Evolutionary conservation across 2,329 filamentous ascomycete genomes (phyloP).

Genomic region (Botrytis paeoniae): DNA sequence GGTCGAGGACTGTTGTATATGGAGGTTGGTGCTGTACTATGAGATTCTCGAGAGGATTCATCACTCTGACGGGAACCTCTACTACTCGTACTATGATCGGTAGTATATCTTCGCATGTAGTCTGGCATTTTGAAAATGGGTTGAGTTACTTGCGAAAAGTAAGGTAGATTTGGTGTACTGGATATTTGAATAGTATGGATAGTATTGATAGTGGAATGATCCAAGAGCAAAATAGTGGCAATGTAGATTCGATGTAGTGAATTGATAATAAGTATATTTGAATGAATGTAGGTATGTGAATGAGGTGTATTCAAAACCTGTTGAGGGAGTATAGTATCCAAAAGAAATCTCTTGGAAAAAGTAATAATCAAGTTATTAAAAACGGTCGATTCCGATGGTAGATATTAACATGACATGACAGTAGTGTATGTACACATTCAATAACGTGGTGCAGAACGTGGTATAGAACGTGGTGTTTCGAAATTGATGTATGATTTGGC

Average conservation of each 20-base stretch:
- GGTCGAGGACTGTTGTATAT: slow-evolving; percentile 42
- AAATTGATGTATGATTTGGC: slow-evolving; percentile 21
- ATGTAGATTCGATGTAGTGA: neutral
- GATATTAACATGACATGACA: slow-evolving; percentile 25
- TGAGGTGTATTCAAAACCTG: slow-evolving; percentile 8
- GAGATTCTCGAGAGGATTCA: slow-evolving; percentile 45
- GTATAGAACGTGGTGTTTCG: slow-evolving; percentile 24
- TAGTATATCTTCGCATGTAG: slow-evolving; percentile 31
- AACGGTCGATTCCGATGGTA: slow-evolving; percentile 20
- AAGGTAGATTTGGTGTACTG: neutral
- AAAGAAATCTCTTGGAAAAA: slow-evolving; percentile 17
- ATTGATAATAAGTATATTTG: neutral
- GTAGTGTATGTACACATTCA: slow-evolving; percentile 13
- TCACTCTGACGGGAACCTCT: slow-evolving; percentile 44
- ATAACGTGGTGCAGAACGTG: slow-evolving; percentile 20
- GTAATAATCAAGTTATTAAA: slow-evolving; percentile 17
- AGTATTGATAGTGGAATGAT: neutral
- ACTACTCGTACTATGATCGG: slow-evolving; percentile 38
- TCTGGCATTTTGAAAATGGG: slow-evolving; percentile 29
- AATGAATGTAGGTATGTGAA: neutral
- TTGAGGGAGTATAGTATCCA: slow-evolving; percentile 5
- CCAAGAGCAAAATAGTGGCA: neutral
- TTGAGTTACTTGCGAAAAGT: neutral
- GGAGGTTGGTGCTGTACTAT: slow-evolving; percentile 49
- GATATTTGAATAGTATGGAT: neutral